Evolutionary conservation across 176 grass and related monocot genomes (phyloP).

Genomic region (Eleusine coracana): DNA sequence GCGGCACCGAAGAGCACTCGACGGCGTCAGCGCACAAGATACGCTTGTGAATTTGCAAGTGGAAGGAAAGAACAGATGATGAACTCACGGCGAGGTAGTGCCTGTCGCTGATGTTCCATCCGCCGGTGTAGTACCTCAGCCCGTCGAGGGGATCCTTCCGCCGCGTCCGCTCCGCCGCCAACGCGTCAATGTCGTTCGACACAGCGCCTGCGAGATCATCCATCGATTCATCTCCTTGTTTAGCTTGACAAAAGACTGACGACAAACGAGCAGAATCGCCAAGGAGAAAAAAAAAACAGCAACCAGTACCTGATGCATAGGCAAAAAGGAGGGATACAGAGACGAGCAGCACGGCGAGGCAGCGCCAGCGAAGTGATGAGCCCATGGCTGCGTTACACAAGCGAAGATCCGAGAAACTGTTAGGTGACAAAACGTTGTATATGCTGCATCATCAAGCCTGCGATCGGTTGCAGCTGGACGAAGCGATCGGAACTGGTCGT

Average conservation of each 20-base stretch:
- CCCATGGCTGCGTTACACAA: constrained; percentile 13
- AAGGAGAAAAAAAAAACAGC: not conserved
- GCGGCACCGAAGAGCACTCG: not conserved
- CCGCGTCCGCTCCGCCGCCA: constrained; percentile 69
- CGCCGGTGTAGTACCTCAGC: constrained; percentile 66
- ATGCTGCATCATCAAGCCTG: not conserved
- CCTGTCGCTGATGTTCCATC: constrained; percentile 89
- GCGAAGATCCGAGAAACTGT: not conserved
- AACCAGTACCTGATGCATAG: constrained; percentile 5
- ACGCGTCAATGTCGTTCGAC: constrained; percentile 23
- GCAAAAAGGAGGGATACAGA: constrained; percentile 3
- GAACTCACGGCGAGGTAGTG: constrained; percentile 82
- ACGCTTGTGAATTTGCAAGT: not conserved
- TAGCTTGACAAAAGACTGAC: not conserved
- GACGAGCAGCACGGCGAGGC: constrained; percentile 8
- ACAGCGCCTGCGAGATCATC: constrained; percentile 11
- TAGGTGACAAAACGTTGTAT: not conserved
- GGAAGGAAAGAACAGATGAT: not conserved
- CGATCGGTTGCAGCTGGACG: not conserved
- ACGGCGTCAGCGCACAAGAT: not conserved
- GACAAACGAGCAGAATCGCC: not conserved
- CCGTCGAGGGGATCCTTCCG: constrained; percentile 78
- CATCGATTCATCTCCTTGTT: not conserved
- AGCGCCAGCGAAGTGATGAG: not conserved
- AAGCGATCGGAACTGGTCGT: constrained; percentile 36